A percentile compares a stretch with the other conserved stretches of the same genome.
These are phyloP conservation scores for Erysimum cheiri DNA, from an alignment of 441 rosid species.

Conservation along the genomic window DNA sequence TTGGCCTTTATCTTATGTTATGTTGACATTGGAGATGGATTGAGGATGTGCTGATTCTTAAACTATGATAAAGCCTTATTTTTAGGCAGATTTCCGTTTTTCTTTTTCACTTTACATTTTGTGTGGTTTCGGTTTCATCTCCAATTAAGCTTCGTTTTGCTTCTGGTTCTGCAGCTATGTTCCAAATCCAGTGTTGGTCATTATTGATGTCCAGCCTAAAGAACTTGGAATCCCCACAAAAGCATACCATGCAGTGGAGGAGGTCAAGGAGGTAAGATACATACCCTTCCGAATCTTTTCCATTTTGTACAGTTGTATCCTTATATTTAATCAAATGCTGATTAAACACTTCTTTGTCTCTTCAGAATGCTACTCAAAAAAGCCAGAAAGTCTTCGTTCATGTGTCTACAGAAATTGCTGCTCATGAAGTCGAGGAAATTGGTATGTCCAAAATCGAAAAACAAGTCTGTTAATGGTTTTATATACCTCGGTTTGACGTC, in stretches of 20 bases:
- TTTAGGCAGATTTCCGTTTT: background rate
- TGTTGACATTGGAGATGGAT: constrained; percentile 1
- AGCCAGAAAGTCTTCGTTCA: constrained; percentile 93
- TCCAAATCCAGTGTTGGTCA: constrained; percentile 65
- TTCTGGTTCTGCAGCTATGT: constrained; percentile 54
- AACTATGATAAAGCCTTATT: background rate
- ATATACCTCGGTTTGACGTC: constrained; percentile 11
- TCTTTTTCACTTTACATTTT: background rate
- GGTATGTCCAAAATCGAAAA: constrained; percentile 47
- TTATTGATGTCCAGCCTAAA: constrained; percentile 72
- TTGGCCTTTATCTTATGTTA: background rate
- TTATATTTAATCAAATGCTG: constrained; percentile 1
- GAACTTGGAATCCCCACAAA: constrained; percentile 73
- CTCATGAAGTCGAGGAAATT: constrained; percentile 80
- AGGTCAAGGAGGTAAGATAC: constrained; percentile 66
- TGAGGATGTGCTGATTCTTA: constrained; percentile 6
- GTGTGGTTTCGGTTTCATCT: constrained; percentile 7
- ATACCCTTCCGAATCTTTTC: background rate
- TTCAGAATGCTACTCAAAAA: constrained; percentile 93
- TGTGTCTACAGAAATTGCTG: constrained; percentile 78
- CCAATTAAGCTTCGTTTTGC: background rate
- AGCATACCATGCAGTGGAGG: constrained; percentile 69
- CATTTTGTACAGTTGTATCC: background rate
- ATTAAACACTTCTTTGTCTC: background rate
- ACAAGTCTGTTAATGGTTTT: background rate